A percentile compares a stretch with the other conserved stretches of the same genome.
These are phyloP conservation scores for Priceomyces fermenticarens DNA, from an alignment of 805 yeast genomes.

Conservation along the genomic window DNA sequence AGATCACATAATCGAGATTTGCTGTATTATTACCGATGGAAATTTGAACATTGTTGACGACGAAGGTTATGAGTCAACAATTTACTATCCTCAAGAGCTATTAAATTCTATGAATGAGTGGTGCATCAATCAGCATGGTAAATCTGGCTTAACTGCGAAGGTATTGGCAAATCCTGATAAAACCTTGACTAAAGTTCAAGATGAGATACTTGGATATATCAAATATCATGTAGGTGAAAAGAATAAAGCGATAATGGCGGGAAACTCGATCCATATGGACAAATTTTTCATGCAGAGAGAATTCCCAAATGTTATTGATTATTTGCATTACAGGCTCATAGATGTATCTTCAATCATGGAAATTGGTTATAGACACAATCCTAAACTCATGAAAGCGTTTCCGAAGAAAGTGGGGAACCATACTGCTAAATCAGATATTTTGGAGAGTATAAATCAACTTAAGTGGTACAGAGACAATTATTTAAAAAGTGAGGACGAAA, in stretches of 20 bases:
- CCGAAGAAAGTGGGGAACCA: slow-evolving; percentile 73
- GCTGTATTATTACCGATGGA: slow-evolving; percentile 87
- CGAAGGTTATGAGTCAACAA: slow-evolving; percentile 75
- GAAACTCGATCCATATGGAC: slow-evolving; percentile 92
- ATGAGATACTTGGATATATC: slow-evolving; percentile 62
- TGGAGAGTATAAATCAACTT: slow-evolving; percentile 84
- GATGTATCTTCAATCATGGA: slow-evolving; percentile 91
- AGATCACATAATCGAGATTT: slow-evolving; percentile 87
- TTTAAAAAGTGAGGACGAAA: slow-evolving; percentile 31
- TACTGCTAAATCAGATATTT: slow-evolving; percentile 84
- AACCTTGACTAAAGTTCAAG: slow-evolving; percentile 59
- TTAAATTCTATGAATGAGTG: slow-evolving; percentile 81
- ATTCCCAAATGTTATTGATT: slow-evolving; percentile 69
- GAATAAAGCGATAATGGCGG: slow-evolving; percentile 73
- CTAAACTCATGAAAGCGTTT: slow-evolving; percentile 47
- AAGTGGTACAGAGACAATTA: slow-evolving; percentile 73
- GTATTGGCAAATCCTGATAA: slow-evolving; percentile 54
- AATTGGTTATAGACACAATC: slow-evolving; percentile 74
- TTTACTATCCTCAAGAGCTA: slow-evolving; percentile 59
- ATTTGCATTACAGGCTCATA: slow-evolving; percentile 69
- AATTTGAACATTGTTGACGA: slow-evolving; percentile 67
- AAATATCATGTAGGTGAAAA: slow-evolving; percentile 48
- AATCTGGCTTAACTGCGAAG: slow-evolving; percentile 70
- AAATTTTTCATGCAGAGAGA: slow-evolving; percentile 78
- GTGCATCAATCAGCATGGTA: slow-evolving; percentile 82